These are phyloP conservation scores for Nidula microcarpa DNA, from an alignment of 768 basidiomycete species.

Conservation along the genomic window DNA sequence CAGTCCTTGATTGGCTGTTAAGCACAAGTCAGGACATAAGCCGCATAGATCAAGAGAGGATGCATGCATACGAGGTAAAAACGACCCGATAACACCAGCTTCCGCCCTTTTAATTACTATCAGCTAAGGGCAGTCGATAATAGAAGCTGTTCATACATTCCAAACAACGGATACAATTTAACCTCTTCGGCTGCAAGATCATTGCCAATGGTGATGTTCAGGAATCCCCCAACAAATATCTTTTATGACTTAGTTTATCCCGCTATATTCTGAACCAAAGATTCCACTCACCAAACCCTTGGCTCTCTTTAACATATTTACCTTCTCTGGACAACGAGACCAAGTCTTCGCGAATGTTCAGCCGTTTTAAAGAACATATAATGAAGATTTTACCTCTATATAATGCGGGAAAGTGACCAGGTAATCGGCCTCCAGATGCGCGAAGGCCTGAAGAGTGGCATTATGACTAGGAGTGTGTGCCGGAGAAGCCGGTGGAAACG, in stretches of 20 bases:
- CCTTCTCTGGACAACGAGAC: not conserved
- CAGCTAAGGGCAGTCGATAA: not conserved
- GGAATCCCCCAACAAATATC: constrained; percentile 4
- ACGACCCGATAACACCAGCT: not conserved
- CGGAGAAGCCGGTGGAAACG: constrained; percentile 14
- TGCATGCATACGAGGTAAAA: not conserved
- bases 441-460: constrained; percentile 7
- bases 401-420: constrained; percentile 2
- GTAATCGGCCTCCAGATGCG: not conserved
- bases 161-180: not conserved
- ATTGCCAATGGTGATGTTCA: constrained; percentile 2
- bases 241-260: not conserved
- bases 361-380: not conserved
- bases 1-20: not conserved
- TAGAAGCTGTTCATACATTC: not conserved
- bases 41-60: not conserved
- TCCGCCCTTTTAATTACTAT: not conserved
- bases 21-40: not conserved
- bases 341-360: not conserved
- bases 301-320: not conserved
- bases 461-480: constrained; percentile 13
- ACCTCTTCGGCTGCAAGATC: not conserved
- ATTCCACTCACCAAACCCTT: not conserved
- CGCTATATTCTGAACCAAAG: not conserved
- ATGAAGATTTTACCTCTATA: constrained; percentile 2